Evolutionary conservation across 345 rosid species (phyloP).

Genomic region (Raphanus sativus): DNA sequence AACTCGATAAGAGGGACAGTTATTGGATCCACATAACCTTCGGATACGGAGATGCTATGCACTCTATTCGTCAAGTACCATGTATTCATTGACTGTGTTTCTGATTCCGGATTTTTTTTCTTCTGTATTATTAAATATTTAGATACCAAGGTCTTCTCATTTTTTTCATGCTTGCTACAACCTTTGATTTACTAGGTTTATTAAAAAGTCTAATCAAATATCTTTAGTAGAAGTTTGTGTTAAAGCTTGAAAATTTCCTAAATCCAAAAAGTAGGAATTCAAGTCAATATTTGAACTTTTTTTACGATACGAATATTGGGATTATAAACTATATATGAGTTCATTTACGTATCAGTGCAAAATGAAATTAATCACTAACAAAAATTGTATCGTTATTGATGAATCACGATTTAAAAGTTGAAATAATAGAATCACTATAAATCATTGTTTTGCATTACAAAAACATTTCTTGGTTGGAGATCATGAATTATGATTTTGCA

Average conservation of each 20-base stretch:
- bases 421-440: neutral
- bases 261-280: neutral
- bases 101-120: neutral
- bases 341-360: neutral
- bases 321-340: neutral
- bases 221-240: neutral
- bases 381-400: neutral
- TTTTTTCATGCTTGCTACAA: neutral
- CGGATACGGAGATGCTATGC: too few species aligned
- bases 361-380: neutral
- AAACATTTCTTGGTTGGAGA: neutral
- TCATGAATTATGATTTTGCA: neutral
- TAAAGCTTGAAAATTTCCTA: neutral
- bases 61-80: too few species aligned
- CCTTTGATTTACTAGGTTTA: neutral
- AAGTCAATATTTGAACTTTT: neutral
- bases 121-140: neutral
- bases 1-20: too few species aligned
- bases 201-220: neutral
- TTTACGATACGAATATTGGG: neutral
- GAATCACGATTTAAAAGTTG: neutral
- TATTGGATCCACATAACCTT: too few species aligned
- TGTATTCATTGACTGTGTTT: neutral
- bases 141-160: neutral
- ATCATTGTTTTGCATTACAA: neutral